A percentile compares a stretch with the other conserved stretches of the same genome.
These are phyloP conservation scores for Colletotrichum sp. DNA, from an alignment of 2,329 filamentous ascomycete species.

Conservation along the genomic window DNA sequence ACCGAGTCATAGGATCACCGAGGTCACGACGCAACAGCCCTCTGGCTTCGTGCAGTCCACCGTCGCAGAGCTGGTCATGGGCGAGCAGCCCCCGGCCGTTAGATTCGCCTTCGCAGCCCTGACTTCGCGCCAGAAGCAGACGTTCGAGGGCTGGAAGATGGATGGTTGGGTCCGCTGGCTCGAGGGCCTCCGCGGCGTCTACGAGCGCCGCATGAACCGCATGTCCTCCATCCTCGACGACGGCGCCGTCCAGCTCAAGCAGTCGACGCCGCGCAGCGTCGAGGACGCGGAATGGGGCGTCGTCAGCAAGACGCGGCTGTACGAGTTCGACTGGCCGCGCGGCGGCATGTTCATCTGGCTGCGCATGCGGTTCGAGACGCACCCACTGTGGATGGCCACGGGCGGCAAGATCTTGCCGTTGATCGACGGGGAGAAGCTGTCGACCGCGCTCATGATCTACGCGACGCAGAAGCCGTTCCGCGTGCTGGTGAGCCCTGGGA, in stretches of 20 bases:
- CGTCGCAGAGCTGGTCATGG: conserved; percentile 78
- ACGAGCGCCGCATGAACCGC: conserved; percentile 81
- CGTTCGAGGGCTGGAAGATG: conserved; percentile 71
- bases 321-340: conserved; percentile 78
- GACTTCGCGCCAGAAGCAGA: conserved; percentile 50
- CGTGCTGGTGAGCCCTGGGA: conserved; percentile 73
- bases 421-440: conserved; percentile 60
- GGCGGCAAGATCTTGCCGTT: conserved; percentile 36
- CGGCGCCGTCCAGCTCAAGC: conserved; percentile 68
- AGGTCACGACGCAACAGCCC: conserved; percentile 80
- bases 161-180: conserved; percentile 93
- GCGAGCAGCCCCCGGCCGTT: conserved; percentile 61
- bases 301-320: conserved; percentile 75
- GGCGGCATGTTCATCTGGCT: conserved; percentile 96
- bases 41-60: conserved; percentile 89
- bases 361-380: conserved; percentile 70
- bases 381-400: conserved; percentile 65
- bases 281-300: conserved; percentile 72
- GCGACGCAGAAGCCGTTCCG: conserved; percentile 71
- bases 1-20: conserved; percentile 64
- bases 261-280: conserved; percentile 51
- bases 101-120: conserved; percentile 44
- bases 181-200: conserved; percentile 79
- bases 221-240: conserved; percentile 79
- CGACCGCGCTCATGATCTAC: conserved; percentile 71